Conservation (phyloP, 2,329 filamentous ascomycete genomes). For the Alternaria angustiovoidea region DNA sequence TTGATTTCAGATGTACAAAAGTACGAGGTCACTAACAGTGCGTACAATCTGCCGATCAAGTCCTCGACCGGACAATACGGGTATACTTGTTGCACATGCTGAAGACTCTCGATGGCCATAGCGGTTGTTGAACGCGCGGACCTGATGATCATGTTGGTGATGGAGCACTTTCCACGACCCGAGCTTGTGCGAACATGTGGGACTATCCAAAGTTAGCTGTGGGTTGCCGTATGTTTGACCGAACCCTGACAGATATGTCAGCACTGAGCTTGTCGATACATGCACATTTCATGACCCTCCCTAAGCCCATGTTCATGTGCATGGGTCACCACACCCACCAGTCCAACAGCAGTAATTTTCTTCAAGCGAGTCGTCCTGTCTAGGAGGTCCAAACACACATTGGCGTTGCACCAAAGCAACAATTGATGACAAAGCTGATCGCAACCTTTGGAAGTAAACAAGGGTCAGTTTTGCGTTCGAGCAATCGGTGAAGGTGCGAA, state of each 20-base stretch:
- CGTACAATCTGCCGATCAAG: not conserved
- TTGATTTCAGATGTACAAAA: not conserved
- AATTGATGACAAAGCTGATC: not conserved
- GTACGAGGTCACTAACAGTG: not conserved
- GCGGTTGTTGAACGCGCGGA: not conserved
- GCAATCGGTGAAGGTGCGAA: not conserved
- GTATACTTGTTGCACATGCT: not conserved
- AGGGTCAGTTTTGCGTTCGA: not conserved
- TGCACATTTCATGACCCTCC: not conserved
- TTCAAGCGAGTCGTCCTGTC: not conserved
- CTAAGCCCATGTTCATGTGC: not conserved
- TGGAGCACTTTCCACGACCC: not conserved
- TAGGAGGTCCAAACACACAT: not conserved
- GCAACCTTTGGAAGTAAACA: not conserved
- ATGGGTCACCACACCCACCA: not conserved
- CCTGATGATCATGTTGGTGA: not conserved
- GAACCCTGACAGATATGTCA: not conserved
- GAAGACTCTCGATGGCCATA: not conserved
- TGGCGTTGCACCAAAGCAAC: not conserved
- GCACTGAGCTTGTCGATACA: not conserved
- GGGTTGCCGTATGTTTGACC: not conserved
- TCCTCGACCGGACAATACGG: not conserved
- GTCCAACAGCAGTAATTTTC: not conserved
- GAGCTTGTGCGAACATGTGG: conserved; percentile 2
- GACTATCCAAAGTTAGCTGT: not conserved